phyloP scores from a whole-genome alignment of 805 yeast species.

The Candida golubevii region DNA sequence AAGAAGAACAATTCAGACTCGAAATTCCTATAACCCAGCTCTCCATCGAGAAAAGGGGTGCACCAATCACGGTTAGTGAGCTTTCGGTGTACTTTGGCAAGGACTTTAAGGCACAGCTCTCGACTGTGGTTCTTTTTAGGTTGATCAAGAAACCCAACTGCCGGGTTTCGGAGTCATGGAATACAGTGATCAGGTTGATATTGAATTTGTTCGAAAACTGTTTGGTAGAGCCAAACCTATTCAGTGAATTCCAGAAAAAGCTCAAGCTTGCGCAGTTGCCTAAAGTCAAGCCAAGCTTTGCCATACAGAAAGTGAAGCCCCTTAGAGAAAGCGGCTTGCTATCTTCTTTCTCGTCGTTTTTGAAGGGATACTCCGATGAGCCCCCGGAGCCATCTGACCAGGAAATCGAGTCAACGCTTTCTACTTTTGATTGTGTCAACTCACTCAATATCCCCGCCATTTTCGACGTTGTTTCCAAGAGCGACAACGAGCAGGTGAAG shows the following conservation, averaged over 20 bases:
- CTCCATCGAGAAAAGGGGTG: slow-evolving; percentile 49
- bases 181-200: slow-evolving; percentile 52
- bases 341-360: slow-evolving; percentile 85
- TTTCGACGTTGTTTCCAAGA: slow-evolving; percentile 46
- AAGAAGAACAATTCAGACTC: slow-evolving; percentile 21
- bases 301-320: slow-evolving; percentile 58
- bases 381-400: slow-evolving; percentile 90
- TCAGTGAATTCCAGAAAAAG: slow-evolving; percentile 58
- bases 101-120: slow-evolving; percentile 87
- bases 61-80: slow-evolving; percentile 71
- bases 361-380: slow-evolving; percentile 83
- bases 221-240: slow-evolving; percentile 57
- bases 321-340: slow-evolving; percentile 75
- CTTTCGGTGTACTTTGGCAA: slow-evolving; percentile 80
- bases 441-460: slow-evolving; percentile 60
- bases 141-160: slow-evolving; percentile 58
- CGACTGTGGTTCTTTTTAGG: slow-evolving; percentile 81
- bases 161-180: slow-evolving; percentile 56
- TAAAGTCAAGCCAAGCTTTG: slow-evolving; percentile 61
- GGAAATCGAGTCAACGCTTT: slow-evolving; percentile 80
- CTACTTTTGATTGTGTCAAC: slow-evolving; percentile 77
- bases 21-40: slow-evolving; percentile 35
- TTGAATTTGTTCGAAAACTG: slow-evolving; percentile 68
- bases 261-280: slow-evolving; percentile 51
- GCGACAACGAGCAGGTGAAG: slow-evolving; percentile 33